Conservation (phyloP, 768 basidiomycete species). For the Exsudoporus frostii region DNA sequence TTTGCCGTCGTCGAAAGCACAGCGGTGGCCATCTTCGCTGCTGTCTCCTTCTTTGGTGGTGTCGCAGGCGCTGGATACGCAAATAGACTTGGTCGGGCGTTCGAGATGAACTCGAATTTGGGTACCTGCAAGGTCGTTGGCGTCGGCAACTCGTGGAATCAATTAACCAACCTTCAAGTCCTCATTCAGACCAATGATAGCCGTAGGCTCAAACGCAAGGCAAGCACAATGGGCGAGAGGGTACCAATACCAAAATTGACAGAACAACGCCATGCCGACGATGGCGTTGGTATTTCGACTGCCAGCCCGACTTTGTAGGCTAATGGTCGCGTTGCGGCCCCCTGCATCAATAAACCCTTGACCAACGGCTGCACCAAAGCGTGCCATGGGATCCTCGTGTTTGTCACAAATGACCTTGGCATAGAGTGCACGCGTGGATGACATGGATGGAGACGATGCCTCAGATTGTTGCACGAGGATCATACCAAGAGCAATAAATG, state of each 20-base stretch:
- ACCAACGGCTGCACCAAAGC: constrained; percentile 93
- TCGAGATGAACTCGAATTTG: constrained; percentile 86
- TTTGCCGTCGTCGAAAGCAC: constrained; percentile 97
- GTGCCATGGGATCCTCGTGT: constrained; percentile 98
- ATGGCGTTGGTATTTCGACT: constrained; percentile 91
- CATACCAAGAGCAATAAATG: constrained; percentile 94
- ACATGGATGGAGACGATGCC: constrained; percentile 77
- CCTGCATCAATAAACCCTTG: constrained; percentile 98
- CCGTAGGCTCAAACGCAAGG: constrained; percentile 93
- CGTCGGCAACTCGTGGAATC: background rate
- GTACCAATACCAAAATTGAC: constrained; percentile 99
- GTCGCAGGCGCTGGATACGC: constrained; percentile 87
- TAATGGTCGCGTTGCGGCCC: constrained; percentile 94
- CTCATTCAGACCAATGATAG: constrained; percentile 86
- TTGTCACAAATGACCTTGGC: constrained; percentile 90
- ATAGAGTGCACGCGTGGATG: constrained; percentile 80
- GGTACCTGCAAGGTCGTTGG: constrained; percentile 63
- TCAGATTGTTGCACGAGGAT: constrained; percentile 96
- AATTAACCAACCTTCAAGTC: constrained; percentile 66
- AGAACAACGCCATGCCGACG: constrained; percentile 97
- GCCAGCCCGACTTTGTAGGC: constrained; percentile 88
- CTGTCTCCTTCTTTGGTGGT: constrained; percentile 89
- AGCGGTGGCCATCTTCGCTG: constrained; percentile 89
- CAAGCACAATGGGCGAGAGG: constrained; percentile 92
- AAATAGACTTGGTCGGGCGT: constrained; percentile 86